Base-by-base conservation (phyloP, 2,329 filamentous ascomycete genomes). In the Aspergillus floridensis region DNA sequence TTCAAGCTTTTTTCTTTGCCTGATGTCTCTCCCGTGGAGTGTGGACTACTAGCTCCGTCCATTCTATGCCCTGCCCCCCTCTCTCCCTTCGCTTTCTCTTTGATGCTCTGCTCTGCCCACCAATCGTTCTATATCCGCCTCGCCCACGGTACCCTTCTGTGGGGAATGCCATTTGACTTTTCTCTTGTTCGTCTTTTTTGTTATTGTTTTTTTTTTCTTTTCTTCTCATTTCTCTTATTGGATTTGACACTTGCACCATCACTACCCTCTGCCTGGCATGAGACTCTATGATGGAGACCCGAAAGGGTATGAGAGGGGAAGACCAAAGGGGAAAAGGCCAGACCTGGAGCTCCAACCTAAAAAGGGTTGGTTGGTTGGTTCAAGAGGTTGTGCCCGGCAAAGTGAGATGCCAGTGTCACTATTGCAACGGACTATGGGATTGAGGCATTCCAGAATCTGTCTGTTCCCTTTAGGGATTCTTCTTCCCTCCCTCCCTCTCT, bases 401-500 rank as follows among this genome's bases (percentile, higher is more conserved):
- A 29, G 26, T n/a, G 38, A 19, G 38, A 52, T 56, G 24, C 41
- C 47, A 49, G 41, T 48, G 54, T 56, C 38, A 50, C 46, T 56
- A 50, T 56, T 56, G 56, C 52, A 56, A 51, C 58, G 46, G 38
- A 32, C 51, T 48, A 49, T 56, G 53, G 48, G 53, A 53, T 55
- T 56, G 49, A 50, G 24, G 47, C 53, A 44, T 29, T 46, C 46
- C 44, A 49, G 12, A 35, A 51, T 31, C 26, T 38, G 16, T 44
- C 32, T 41, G 41, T 41, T 56, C 24, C 44, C 52, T 38, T 52
- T 24, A 22, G 31, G 48, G 31, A 56, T 53, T 5, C 29, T 41
- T 44, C 16, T 41, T 26, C 44, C 44, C 32, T 26, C 35, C n/a
- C 53, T 16, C 32, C 5, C 35, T 4, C 31, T 19, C 44, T 56